Evolutionary conservation across 257 asterid species (phyloP).

Genomic region (Petunia secreta): DNA sequence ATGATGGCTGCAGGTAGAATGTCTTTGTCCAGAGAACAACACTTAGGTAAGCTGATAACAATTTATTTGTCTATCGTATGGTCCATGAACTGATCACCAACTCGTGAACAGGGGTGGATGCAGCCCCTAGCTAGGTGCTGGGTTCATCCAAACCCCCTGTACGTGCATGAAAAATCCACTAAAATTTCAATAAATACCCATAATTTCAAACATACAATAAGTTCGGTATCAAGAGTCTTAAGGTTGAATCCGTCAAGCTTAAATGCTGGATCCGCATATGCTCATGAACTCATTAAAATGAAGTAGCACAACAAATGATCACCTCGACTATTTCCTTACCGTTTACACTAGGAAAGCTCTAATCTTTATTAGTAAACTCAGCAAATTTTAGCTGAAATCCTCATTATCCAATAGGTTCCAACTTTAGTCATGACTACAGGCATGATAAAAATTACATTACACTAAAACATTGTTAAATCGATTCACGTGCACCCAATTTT

Average conservation of each 20-base stretch:
- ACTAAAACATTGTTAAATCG: no score
- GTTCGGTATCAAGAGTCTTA: no score
- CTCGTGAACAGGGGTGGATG: no score
- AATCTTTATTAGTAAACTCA: background rate
- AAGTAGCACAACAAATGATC: background rate
- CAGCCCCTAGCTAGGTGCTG: no score
- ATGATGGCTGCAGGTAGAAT: background rate
- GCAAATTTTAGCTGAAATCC: background rate
- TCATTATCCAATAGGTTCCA: background rate
- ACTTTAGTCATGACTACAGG: background rate
- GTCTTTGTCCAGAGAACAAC: background rate
- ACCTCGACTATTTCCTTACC: background rate
- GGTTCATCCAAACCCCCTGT: no score
- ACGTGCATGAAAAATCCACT: background rate
- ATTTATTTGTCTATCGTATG: background rate
- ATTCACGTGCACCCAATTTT: background rate
- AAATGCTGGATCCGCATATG: no score
- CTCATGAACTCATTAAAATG: background rate
- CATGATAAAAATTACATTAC: background rate
- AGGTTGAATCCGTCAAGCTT: no score
- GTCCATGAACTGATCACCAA: no score
- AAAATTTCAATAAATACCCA: no score
- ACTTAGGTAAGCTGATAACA: background rate
- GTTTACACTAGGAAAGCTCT: background rate
- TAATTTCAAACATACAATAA: no score